These are phyloP conservation scores for Tuctoria greenei DNA, from an alignment of 176 grass and related monocot genomes.

Conservation along the genomic window DNA sequence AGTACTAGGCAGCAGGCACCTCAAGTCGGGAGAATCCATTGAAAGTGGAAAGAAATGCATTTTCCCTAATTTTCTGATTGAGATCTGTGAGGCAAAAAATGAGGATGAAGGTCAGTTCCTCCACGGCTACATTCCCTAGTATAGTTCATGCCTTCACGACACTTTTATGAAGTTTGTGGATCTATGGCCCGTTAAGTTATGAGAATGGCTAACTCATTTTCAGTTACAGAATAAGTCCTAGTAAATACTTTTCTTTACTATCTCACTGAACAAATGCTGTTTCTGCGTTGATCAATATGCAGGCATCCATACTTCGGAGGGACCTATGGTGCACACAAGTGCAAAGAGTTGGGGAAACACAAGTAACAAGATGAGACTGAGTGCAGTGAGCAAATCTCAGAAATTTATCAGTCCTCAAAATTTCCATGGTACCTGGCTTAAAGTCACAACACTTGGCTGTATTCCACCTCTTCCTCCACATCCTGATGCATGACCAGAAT, in stretches of 20 bases:
- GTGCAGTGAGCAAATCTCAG: slow-evolving; percentile 28
- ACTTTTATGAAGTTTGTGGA: background rate
- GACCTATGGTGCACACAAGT: background rate
- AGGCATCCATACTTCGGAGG: background rate
- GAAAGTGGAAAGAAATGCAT: slow-evolving; percentile 57
- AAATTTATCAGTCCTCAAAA: slow-evolving; percentile 35
- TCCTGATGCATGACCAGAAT: background rate
- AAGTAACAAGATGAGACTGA: slow-evolving; percentile 18
- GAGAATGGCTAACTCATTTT: background rate
- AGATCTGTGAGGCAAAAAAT: slow-evolving; percentile 49
- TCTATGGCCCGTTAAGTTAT: background rate
- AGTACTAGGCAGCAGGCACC: slow-evolving; percentile 55
- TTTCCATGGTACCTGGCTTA: slow-evolving; percentile 20
- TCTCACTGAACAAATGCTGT: slow-evolving; percentile 1
- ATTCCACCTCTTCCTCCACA: background rate
- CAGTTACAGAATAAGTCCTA: background rate
- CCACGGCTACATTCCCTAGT: background rate
- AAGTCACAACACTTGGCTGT: background rate
- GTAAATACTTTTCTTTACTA: background rate
- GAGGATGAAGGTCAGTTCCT: slow-evolving; percentile 45
- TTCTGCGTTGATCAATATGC: slow-evolving; percentile 19
- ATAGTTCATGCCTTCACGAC: background rate
- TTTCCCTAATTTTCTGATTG: slow-evolving; percentile 53
- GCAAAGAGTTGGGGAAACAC: slow-evolving; percentile 2
- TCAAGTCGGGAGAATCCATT: slow-evolving; percentile 57